Base-by-base conservation (phyloP, 2,329 filamentous ascomycete species). In the Colletotrichum paranaense region DNA sequence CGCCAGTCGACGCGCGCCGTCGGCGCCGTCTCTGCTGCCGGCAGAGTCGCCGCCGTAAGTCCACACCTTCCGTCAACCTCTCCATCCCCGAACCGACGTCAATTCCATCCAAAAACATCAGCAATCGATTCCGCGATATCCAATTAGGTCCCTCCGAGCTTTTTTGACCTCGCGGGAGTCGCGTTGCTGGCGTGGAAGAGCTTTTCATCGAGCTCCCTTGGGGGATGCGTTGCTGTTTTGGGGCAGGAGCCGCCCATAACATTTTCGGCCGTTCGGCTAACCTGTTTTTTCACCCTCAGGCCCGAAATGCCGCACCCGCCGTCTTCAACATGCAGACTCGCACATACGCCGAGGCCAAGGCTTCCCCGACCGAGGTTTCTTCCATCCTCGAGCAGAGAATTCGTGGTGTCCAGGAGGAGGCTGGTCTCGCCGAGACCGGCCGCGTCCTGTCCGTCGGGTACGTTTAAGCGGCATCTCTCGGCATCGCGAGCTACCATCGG, bases 371-470 rank as follows among this genome's bases (percentile, higher is more conserved):
- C 82, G 97, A 99, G 91, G 96, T 98, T 82, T 98, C 97, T 80
- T 98, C 96, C 81, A 98, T 99, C 87, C 94, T 99, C 84, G 97
- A 98, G 91, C 96, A 98, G 92, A 92, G 95, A 88, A 99, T 99
- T 84, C 94, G 97, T 85, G 97, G 97, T 90, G 95, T 98, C 80
- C 94, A 97, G 88, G 97, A 98, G 89, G 97, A 98, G 90, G 90
- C 94, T 84, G 92, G 91, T 86, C 94, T 99, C 82, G 95, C 97
- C 86, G 97, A 99, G 93, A 99, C 97, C 84, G 97, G 97, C 85
- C 95, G 96, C 89, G 97, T 99, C 83, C 93, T 99, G 82, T 98
- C 95, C 83, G 95, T 99, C 87, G 96, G 96, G 96, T 98, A 97
- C 85, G 95, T 93, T 79, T 76, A 75, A 63, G 66, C 74, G 64